A percentile compares a stretch with the other conserved stretches of the same genome.
These are phyloP conservation scores for Malus sylvestris DNA, from an alignment of 306 rosid species.

Conservation along the genomic window DNA sequence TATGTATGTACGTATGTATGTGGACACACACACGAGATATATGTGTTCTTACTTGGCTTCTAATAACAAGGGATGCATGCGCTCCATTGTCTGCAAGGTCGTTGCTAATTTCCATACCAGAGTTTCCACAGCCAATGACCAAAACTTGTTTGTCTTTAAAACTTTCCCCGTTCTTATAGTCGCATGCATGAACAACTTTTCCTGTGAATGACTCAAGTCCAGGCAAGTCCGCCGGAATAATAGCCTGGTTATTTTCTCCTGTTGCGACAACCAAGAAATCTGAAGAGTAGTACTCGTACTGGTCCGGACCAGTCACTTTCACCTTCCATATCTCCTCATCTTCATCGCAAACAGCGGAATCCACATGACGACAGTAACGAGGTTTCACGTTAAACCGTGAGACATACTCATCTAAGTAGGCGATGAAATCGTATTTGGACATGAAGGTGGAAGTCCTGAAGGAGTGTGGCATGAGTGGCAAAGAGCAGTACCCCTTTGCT, in stretches of 20 bases:
- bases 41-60: slow-evolving; percentile 44
- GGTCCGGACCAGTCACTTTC: neutral
- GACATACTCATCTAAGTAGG: slow-evolving; percentile 28
- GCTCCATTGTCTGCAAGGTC: slow-evolving; percentile 46
- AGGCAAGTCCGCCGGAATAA: slow-evolving; percentile 14
- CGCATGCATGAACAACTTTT: slow-evolving; percentile 30
- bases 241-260: slow-evolving; percentile 27
- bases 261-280: slow-evolving; percentile 35
- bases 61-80: slow-evolving; percentile 34
- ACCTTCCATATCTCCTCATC: slow-evolving; percentile 20
- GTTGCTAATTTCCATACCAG: slow-evolving; percentile 58
- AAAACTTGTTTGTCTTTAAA: slow-evolving; percentile 32
- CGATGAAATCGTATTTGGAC: slow-evolving; percentile 21
- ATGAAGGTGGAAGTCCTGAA: slow-evolving; percentile 15
- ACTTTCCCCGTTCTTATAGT: slow-evolving; percentile 33
- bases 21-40: neutral
- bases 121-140: slow-evolving; percentile 64
- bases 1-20: neutral
- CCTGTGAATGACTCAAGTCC: slow-evolving; percentile 39
- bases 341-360: slow-evolving; percentile 1
- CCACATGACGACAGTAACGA: slow-evolving; percentile 24
- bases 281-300: neutral
- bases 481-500: slow-evolving; percentile 29
- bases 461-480: slow-evolving; percentile 29
- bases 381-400: slow-evolving; percentile 23